Evolutionary conservation across 1,139 yeast species (phyloP).

Genomic region (Suhomyces choctaworum): DNA sequence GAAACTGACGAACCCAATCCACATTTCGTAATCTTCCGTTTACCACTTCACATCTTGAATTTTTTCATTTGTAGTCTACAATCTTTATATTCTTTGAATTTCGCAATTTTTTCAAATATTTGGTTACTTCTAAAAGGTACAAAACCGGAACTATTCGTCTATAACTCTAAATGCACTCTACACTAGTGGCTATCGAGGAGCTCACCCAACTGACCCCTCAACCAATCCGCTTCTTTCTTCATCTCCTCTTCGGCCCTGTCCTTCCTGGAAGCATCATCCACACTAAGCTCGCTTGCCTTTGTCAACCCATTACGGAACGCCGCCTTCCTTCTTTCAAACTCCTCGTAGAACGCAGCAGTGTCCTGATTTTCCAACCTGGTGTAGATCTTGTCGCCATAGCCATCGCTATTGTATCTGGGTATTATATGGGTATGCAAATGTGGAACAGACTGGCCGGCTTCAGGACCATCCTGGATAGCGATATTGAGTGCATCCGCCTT

Average conservation of each 20-base stretch:
- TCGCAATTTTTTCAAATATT: no score
- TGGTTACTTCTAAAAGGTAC: no score
- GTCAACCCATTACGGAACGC: constrained; percentile 17
- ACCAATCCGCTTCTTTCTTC: constrained; percentile 62
- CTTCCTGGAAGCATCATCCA: constrained; percentile 50
- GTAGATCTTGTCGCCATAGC: constrained; percentile 73
- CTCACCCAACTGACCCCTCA: constrained; percentile 45
- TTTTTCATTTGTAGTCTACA: no score
- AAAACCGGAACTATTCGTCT: no score
- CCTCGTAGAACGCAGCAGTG: constrained; percentile 31
- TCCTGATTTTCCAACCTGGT: constrained; percentile 52
- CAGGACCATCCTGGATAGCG: constrained; percentile 94
- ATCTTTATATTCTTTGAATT: no score
- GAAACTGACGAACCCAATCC: no score
- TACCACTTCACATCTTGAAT: no score
- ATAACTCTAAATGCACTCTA: not conserved
- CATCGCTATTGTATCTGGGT: constrained; percentile 69
- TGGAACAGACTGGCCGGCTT: constrained; percentile 92
- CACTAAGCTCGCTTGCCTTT: constrained; percentile 35
- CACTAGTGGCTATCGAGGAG: constrained; percentile 7
- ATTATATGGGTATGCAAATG: constrained; percentile 92
- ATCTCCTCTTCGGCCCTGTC: constrained; percentile 60
- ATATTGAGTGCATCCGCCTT: constrained; percentile 81
- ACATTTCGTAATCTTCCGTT: no score
- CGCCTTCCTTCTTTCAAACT: constrained; percentile 32